Conservation (phyloP, 2,329 filamentous ascomycete species). For the Coniella lustricola region DNA sequence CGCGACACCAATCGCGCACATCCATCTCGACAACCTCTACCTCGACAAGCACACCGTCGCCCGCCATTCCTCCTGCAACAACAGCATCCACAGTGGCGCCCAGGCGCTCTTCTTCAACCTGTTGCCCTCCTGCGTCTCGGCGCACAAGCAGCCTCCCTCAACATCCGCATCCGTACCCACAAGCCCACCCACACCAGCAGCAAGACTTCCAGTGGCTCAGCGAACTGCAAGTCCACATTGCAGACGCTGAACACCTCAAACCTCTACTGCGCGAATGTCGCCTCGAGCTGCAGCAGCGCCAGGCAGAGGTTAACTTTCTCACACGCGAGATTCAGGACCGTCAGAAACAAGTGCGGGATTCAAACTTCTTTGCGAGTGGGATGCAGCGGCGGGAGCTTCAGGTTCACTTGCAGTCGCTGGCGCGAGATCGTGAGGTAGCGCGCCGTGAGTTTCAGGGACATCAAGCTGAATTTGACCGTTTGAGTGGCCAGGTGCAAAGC, state of each 20-base stretch:
- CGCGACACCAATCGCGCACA: neutral
- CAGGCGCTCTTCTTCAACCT: too few species aligned
- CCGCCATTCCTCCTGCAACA: neutral
- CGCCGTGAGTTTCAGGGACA: neutral
- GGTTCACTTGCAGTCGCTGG: neutral
- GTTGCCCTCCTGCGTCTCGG: too few species aligned
- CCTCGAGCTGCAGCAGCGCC: neutral
- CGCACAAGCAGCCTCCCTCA: neutral
- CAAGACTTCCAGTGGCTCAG: neutral
- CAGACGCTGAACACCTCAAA: slow-evolving; percentile 1
- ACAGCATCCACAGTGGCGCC: too few species aligned
- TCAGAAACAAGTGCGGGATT: slow-evolving; percentile 1
- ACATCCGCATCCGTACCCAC: neutral
- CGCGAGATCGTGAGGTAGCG: neutral
- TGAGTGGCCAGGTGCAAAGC: neutral
- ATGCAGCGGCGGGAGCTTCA: neutral
- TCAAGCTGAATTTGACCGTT: neutral
- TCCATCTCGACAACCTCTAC: too few species aligned
- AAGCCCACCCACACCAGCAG: neutral
- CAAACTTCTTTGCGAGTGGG: neutral
- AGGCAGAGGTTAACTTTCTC: slow-evolving; percentile 1
- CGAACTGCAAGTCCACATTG: neutral
- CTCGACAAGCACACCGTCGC: neutral
- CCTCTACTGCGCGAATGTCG: neutral
- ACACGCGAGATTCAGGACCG: neutral